Percentiles rank a stretch among this genome's conserved stretches.
These are phyloP conservation scores for Camelina laxa DNA, from an alignment of 345 rosid species.

Conservation along the genomic window DNA sequence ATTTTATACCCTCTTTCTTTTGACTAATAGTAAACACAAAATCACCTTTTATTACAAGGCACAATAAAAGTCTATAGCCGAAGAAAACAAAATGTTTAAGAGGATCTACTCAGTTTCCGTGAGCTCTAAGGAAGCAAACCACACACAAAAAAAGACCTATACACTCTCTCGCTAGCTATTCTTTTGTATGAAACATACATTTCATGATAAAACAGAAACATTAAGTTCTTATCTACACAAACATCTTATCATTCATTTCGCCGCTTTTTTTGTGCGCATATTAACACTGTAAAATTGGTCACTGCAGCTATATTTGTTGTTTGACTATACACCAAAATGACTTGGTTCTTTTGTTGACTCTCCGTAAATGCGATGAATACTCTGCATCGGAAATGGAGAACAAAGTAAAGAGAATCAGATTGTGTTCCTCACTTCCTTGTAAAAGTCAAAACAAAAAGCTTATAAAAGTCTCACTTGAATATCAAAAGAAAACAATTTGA, in stretches of 20 bases:
- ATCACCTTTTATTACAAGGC: background rate
- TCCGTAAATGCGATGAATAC: background rate
- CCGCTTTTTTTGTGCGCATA: background rate
- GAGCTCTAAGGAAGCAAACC: conserved; percentile 27
- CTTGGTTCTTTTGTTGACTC: conserved; percentile 17
- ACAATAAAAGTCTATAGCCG: background rate
- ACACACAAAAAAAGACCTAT: conserved; percentile 1
- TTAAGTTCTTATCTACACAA: conserved; percentile 26
- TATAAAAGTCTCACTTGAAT: background rate
- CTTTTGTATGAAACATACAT: conserved; percentile 29
- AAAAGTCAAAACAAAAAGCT: conserved; percentile 6
- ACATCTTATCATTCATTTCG: conserved; percentile 3
- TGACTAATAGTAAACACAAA: background rate
- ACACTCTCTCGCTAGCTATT: conserved; percentile 22
- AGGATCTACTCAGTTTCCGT: conserved; percentile 17
- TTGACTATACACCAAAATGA: conserved; percentile 19
- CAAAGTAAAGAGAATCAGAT: conserved; percentile 30
- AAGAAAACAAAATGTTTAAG: conserved; percentile 17
- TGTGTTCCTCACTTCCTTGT: conserved; percentile 20
- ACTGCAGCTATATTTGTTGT: conserved; percentile 21
- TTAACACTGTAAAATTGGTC: background rate
- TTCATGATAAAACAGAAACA: conserved; percentile 5
- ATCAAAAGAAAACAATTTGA: background rate
- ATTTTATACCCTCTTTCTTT: no score
- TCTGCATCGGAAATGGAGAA: conserved; percentile 29